These are phyloP conservation scores for Tulasnella sp. DNA, from an alignment of 768 basidiomycete species.

Conservation along the genomic window DNA sequence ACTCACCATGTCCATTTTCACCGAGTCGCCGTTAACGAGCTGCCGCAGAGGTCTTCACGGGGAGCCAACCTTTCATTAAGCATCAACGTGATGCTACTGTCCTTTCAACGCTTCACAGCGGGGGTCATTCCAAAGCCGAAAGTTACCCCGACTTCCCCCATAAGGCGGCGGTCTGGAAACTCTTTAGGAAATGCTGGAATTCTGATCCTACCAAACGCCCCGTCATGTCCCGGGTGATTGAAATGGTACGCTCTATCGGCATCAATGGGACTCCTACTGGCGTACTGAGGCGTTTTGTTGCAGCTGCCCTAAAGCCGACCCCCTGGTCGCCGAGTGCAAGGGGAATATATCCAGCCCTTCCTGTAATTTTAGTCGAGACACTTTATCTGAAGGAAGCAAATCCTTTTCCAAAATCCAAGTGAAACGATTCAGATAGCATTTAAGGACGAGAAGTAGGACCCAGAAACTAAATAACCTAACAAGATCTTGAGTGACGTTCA, in stretches of 20 bases:
- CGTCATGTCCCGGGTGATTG: background rate
- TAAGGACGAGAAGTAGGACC: background rate
- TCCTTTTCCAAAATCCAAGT: background rate
- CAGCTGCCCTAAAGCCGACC: background rate
- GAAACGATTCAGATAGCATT: background rate
- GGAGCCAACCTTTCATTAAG: background rate
- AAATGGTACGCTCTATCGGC: background rate
- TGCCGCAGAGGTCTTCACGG: slow-evolving; percentile 12
- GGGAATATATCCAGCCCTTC: background rate
- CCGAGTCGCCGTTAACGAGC: background rate
- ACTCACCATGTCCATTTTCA: background rate
- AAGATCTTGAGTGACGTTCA: background rate
- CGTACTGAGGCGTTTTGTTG: background rate
- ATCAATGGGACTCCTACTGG: background rate
- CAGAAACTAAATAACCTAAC: slow-evolving; percentile 8
- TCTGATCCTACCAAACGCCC: background rate
- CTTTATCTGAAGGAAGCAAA: background rate
- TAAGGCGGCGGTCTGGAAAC: background rate
- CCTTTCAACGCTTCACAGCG: background rate
- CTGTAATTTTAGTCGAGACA: background rate
- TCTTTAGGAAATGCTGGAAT: background rate
- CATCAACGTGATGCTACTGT: background rate
- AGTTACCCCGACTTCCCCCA: background rate
- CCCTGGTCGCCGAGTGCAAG: background rate
- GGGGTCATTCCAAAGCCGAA: background rate